Percentiles rank a stretch among this genome's conserved stretches.
phyloP scores from a whole-genome alignment of 257 asterid genomes.

The Paulownia fortunei region DNA sequence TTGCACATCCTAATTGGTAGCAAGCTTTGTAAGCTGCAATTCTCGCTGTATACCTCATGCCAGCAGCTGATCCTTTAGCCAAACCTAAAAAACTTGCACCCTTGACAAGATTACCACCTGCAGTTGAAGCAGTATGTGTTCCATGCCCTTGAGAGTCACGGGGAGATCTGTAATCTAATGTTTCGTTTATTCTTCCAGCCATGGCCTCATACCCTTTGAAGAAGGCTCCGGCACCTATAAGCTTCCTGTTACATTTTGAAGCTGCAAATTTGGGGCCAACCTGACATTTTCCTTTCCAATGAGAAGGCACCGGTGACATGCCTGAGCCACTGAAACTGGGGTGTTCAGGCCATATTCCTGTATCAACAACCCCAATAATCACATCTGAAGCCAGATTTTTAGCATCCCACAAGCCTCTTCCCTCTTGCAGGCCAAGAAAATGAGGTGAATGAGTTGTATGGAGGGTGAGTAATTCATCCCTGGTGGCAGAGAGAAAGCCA shows the following conservation, averaged over 20 bases:
- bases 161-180: conserved; percentile 60
- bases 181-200: conserved; percentile 59
- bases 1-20: conserved; percentile 56
- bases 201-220: conserved; percentile 66
- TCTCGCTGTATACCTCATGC: conserved; percentile 63
- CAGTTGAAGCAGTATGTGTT: conserved; percentile 75
- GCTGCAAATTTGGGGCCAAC: conserved; percentile 48
- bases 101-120: conserved; percentile 59
- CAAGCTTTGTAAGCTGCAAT: conserved; percentile 81
- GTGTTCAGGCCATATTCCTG: conserved; percentile 88
- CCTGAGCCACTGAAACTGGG: conserved; percentile 56
- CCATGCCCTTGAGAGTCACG: conserved; percentile 83
- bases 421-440: conserved; percentile 67
- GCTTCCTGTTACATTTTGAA: conserved; percentile 66
- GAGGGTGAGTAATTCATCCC: conserved; percentile 57
- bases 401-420: conserved; percentile 62
- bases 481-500: conserved; percentile 61
- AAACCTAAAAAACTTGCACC: conserved; percentile 57
- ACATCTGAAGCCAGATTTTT: conserved; percentile 62
- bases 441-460: conserved; percentile 76
- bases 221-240: conserved; percentile 66
- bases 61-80: conserved; percentile 71
- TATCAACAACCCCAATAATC: conserved; percentile 70
- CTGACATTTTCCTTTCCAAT: conserved; percentile 73
- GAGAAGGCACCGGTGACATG: conserved; percentile 45